These are phyloP conservation scores for Fusarium compactum DNA, from an alignment of 2,329 filamentous ascomycete species.

Conservation along the genomic window DNA sequence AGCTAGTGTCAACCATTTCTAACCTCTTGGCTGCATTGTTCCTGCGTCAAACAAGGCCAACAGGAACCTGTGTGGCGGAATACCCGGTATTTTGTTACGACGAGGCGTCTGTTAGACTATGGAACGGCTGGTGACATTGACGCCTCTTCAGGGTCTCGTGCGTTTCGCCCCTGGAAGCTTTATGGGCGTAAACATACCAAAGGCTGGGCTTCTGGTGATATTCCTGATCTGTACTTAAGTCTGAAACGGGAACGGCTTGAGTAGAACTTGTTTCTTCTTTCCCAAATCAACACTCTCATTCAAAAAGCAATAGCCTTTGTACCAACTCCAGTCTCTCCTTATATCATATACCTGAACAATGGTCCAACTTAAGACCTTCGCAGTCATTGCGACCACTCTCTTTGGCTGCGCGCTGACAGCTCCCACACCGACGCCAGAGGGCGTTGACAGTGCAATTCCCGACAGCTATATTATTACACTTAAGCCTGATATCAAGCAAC, in stretches of 20 bases:
- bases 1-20: conserved; percentile 7
- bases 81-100: conserved; percentile 12
- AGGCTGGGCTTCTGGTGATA: not conserved
- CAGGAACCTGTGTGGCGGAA: conserved; percentile 10
- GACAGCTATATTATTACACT: conserved; percentile 72
- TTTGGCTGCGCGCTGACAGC: conserved; percentile 40
- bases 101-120: conserved; percentile 4
- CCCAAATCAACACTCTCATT: conserved; percentile 24
- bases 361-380: conserved; percentile 47
- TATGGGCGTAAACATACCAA: not conserved
- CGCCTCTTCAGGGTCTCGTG: conserved; percentile 23
- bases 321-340: conserved; percentile 10
- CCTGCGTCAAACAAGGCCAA: conserved; percentile 12
- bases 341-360: conserved; percentile 34
- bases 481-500: conserved; percentile 61
- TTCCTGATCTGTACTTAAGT: conserved; percentile 26
- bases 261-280: not conserved
- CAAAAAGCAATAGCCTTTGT: not conserved
- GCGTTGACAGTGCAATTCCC: conserved; percentile 46
- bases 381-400: conserved; percentile 43
- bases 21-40: not conserved
- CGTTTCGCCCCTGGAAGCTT: conserved; percentile 4
- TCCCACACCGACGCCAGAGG: conserved; percentile 24
- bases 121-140: conserved; percentile 3
- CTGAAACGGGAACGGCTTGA: not conserved